A percentile compares a stretch with the other conserved stretches of the same genome.
Evolutionary conservation across 495 filamentous ascomycete species (phyloP).

Genomic region (Thermochaetoides thermophila): DNA sequence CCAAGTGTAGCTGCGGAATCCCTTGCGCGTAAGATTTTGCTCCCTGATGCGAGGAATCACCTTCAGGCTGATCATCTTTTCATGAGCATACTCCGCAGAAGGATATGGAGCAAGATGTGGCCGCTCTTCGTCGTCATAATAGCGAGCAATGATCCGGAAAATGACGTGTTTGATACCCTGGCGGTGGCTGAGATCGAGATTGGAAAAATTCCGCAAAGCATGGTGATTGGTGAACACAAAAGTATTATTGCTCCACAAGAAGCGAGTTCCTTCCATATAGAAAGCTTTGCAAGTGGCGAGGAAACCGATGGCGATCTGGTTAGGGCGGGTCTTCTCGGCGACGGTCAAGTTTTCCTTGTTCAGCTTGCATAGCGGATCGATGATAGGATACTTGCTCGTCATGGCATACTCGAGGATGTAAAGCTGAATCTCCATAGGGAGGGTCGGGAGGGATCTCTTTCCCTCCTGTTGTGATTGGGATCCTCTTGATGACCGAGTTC

Average conservation of each 20-base stretch:
- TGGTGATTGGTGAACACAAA: slow-evolving; percentile 31
- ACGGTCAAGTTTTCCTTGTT: slow-evolving; percentile 18
- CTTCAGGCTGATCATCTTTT: slow-evolving; percentile 16
- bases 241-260: slow-evolving; percentile 30
- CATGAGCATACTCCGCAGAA: neutral
- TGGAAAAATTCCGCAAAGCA: slow-evolving; percentile 26
- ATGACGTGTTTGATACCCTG: slow-evolving; percentile 23
- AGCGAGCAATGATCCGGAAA: slow-evolving; percentile 31
- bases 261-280: slow-evolving; percentile 22
- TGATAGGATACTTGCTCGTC: slow-evolving; percentile 27
- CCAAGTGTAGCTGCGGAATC: slow-evolving; percentile 35
- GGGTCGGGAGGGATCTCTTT: slow-evolving; percentile 16
- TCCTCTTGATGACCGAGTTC: slow-evolving; percentile 5
- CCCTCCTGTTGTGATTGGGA: neutral
- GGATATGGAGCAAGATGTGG: slow-evolving; percentile 13
- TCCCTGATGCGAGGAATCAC: slow-evolving; percentile 21
- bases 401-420: slow-evolving; percentile 30
- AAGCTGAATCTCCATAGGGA: slow-evolving; percentile 31
- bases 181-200: slow-evolving; percentile 19
- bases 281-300: slow-evolving; percentile 30
- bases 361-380: slow-evolving; percentile 29
- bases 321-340: slow-evolving; percentile 19
- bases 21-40: slow-evolving; percentile 19
- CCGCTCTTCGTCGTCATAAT: slow-evolving; percentile 30
- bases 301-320: slow-evolving; percentile 27